These are phyloP conservation scores for Rhodotorula sp. DNA, from an alignment of 1,284 basidiomycete species.

Conservation along the genomic window DNA sequence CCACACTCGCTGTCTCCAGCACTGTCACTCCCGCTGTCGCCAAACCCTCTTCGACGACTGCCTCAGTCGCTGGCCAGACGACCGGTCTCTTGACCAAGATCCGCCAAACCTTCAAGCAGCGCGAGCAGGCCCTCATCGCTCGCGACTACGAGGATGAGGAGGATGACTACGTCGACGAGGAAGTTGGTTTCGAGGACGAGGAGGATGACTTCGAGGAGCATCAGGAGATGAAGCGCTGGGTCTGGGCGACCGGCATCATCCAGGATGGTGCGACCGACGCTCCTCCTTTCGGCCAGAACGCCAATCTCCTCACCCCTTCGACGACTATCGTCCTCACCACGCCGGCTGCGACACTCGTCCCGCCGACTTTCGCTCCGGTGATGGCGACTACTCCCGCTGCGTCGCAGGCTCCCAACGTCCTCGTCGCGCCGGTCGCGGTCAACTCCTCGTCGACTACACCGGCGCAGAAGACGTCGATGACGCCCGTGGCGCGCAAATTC, in stretches of 20 bases:
- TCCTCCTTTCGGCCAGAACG: conserved; percentile 20
- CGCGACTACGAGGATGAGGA: too few species aligned
- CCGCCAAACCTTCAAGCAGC: too few species aligned
- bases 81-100: too few species aligned
- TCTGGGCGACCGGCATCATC: conserved; percentile 23
- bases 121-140: too few species aligned
- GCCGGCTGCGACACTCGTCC: conserved; percentile 7
- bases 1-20: neutral
- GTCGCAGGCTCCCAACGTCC: neutral
- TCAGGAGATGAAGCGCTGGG: conserved; percentile 19
- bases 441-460: too few species aligned
- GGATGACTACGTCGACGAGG: too few species aligned
- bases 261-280: conserved; percentile 17
- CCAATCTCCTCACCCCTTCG: conserved; percentile 5
- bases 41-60: too few species aligned
- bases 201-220: neutral
- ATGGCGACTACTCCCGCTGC: neutral
- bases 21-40: neutral
- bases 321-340: conserved; percentile 2
- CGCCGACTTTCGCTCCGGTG: conserved; percentile 16
- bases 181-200: too few species aligned
- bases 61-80: too few species aligned
- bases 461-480: too few species aligned
- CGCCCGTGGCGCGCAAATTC: neutral
- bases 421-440: neutral